Evolutionary conservation across 495 filamentous ascomycete species (phyloP).

Genomic region (Podospora pseudopauciseta): DNA sequence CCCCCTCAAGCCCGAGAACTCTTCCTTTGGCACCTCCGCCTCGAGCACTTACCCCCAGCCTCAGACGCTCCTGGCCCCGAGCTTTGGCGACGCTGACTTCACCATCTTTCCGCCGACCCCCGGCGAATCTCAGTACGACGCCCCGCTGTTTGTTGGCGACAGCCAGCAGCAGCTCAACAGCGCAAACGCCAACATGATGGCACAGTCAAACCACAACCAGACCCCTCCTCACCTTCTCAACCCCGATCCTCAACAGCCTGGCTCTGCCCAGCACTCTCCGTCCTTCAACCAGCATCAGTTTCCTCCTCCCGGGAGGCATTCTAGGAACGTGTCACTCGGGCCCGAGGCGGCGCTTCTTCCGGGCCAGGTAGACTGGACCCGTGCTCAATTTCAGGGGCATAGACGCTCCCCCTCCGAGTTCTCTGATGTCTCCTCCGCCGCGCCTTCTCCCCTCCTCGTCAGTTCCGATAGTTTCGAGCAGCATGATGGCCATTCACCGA

Average conservation of each 20-base stretch:
- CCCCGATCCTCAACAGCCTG: conserved; percentile 50
- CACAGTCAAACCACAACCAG: conserved; percentile 55
- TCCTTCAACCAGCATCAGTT: conserved; percentile 56
- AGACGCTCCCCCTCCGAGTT: conserved; percentile 84
- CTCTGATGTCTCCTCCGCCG: conserved; percentile 78
- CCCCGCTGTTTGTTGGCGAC: conserved; percentile 47
- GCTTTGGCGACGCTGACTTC: conserved; percentile 50
- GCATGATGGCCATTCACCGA: conserved; percentile 70
- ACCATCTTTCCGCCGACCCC: conserved; percentile 46
- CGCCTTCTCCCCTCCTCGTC: conserved; percentile 73
- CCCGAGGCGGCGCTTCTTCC: conserved; percentile 71
- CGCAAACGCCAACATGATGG: conserved; percentile 62
- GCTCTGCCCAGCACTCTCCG: conserved; percentile 55
- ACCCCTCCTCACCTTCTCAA: conserved; percentile 70
- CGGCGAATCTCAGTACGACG: conserved; percentile 44
- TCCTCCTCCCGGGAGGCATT: conserved; percentile 57
- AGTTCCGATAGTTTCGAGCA: conserved; percentile 77
- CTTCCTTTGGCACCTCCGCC: conserved; percentile 29
- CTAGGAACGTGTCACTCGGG: conserved; percentile 75
- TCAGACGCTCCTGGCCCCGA: conserved; percentile 35
- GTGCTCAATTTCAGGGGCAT: conserved; percentile 70
- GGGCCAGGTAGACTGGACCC: conserved; percentile 66
- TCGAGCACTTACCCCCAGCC: conserved; percentile 28
- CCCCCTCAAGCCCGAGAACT: conserved; percentile 34
- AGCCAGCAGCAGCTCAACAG: conserved; percentile 55